Evolutionary conservation across 1,139 yeast species (phyloP), one percentile per base, ranked within the genome.

Genomic region (Lodderomyces parapsilosis): DNA sequence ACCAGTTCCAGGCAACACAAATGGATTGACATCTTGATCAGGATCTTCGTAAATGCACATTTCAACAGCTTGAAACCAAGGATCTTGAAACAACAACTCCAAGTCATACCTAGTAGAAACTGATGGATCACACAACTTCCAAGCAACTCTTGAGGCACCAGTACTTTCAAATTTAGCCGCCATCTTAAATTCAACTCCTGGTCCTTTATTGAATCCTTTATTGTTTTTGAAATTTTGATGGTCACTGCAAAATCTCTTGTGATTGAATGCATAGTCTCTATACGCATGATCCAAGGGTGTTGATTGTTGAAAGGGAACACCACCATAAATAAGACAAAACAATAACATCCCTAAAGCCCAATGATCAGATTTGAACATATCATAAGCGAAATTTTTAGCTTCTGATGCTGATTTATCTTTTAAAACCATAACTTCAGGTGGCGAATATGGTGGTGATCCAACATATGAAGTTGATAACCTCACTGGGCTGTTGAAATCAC

Each of bases 381-480:
- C 80, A 58, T 83, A 85, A 9, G 78, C 71, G 52, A 67, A 66
- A 49, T 71, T 66, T 49, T 72, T 73, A 13, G 52, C 43, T 43
- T 72, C 76, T 2, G 58, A 39, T 31, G 52, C 50, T 11, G 72
- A 64, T 25, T 71, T 55, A n/a, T 69, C 71, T 40, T 68, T 73
- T 47, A 78, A 70, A 32, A 66, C 59, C 78, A 82, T 77, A 17
- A 83, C 88, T 58, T 86, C 93, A 0, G 94, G 94, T 4, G 93
- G 83, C 10, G 85, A 78, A 58, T 84, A 86, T 3, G 93, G 93
- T 3, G 93, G 89, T 1, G 91, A 83, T 1, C 94, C 94, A 40
- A 85, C 84, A 62, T 76, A 76, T 2, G 78, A 59, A 13, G 71
- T 62, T 13, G 77, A 72, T 30, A 62, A 46, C 50, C 71, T 74